These are phyloP conservation scores for Fusarium fujikuroi DNA, from an alignment of 2,329 filamentous ascomycete species.

Conservation along the genomic window DNA sequence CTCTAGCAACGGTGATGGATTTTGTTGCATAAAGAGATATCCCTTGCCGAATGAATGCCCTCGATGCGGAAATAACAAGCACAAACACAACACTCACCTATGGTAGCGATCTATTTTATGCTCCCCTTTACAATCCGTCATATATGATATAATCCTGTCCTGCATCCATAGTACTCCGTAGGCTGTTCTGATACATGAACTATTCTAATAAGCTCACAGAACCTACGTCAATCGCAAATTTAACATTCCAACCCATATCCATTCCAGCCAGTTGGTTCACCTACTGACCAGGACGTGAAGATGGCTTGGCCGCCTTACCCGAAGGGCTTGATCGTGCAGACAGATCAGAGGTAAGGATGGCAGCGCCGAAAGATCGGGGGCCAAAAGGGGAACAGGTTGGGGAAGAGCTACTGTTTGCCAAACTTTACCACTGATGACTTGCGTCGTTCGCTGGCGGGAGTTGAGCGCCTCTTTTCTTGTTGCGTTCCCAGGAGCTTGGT, in stretches of 20 bases:
- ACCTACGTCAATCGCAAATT: constrained; percentile 16
- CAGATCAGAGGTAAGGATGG: constrained; percentile 23
- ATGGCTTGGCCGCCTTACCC: constrained; percentile 36
- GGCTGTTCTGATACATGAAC: neutral
- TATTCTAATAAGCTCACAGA: constrained; percentile 8
- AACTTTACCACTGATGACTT: constrained; percentile 33
- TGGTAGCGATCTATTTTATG: neutral
- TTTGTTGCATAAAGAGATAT: neutral
- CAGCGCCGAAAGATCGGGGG: constrained; percentile 7
- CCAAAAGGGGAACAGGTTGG: constrained; percentile 23
- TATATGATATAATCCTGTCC: neutral
- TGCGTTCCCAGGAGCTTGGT: constrained; percentile 47
- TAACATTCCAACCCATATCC: constrained; percentile 34
- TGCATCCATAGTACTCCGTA: neutral
- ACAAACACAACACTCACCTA: neutral
- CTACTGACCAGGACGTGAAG: constrained; percentile 21
- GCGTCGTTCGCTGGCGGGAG: constrained; percentile 38
- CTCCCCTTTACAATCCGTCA: neutral
- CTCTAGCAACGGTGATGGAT: neutral
- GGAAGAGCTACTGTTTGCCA: constrained; percentile 34
- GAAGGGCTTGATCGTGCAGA: constrained; percentile 30
- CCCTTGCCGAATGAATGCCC: neutral
- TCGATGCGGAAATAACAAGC: neutral
- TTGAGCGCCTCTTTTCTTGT: constrained; percentile 43
- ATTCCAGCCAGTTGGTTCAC: constrained; percentile 41